phyloP scores from a whole-genome alignment of 139 green algal genomes.

The Chlorokybus atmophyticus region DNA sequence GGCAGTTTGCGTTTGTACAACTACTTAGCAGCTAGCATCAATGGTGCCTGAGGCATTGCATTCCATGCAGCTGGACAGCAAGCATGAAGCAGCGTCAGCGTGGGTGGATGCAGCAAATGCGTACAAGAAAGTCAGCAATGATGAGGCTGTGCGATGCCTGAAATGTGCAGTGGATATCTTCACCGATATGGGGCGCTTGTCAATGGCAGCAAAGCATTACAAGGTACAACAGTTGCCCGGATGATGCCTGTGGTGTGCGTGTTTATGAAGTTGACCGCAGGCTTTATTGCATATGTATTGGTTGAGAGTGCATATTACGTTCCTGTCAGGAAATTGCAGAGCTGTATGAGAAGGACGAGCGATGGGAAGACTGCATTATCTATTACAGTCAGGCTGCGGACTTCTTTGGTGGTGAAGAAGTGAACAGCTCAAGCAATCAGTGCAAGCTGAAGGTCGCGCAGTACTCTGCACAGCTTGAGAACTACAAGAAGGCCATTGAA shows the following conservation, averaged over 20 bases:
- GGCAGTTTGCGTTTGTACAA: too few relatives aligned
- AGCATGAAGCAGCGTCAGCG: constrained; percentile 65
- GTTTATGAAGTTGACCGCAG: too few relatives aligned
- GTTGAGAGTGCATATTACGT: too few relatives aligned
- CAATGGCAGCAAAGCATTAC: constrained; percentile 75
- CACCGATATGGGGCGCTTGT: constrained; percentile 84
- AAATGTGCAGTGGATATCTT: constrained; percentile 66
- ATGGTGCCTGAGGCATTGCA: too few relatives aligned
- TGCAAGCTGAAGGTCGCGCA: constrained; percentile 50
- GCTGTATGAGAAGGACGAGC: neutral
- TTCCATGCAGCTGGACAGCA: constrained; percentile 53
- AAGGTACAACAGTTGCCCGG: too few relatives aligned
- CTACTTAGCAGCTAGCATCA: too few relatives aligned
- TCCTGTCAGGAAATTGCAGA: neutral
- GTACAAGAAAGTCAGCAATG: constrained; percentile 54
- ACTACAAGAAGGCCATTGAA: constrained; percentile 32
- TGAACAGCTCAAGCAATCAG: neutral
- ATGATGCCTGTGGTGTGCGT: too few relatives aligned
- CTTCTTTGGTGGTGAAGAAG: neutral
- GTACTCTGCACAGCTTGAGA: constrained; percentile 19
- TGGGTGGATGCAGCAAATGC: constrained; percentile 76
- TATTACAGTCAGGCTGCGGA: neutral
- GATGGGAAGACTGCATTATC: neutral
- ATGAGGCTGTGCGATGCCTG: constrained; percentile 36
- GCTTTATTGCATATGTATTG: too few relatives aligned